These are phyloP conservation scores for Neoboletus subvelutipes DNA, from an alignment of 768 basidiomycete species.

Conservation along the genomic window DNA sequence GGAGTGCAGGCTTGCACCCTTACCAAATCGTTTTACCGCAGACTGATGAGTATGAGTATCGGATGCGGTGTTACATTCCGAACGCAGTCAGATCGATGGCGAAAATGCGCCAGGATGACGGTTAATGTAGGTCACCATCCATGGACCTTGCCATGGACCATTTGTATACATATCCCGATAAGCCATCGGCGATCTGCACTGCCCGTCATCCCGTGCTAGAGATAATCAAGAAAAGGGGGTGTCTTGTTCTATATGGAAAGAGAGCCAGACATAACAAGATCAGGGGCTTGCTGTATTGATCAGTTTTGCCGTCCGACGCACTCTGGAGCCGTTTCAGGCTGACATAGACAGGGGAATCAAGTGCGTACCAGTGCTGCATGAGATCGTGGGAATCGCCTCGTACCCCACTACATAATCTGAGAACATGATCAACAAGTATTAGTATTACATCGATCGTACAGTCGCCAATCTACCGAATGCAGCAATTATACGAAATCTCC, in stretches of 20 bases:
- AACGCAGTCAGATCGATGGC: not conserved
- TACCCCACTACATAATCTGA: not conserved
- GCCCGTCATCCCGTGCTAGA: not conserved
- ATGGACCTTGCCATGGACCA: too few relatives aligned
- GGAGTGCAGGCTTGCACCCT: not conserved
- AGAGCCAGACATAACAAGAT: not conserved
- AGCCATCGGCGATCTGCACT: not conserved
- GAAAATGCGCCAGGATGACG: not conserved
- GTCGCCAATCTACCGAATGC: not conserved
- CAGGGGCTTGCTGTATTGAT: not conserved
- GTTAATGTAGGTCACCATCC: too few relatives aligned
- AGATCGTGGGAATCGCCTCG: not conserved
- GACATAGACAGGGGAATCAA: not conserved
- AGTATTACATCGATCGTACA: not conserved
- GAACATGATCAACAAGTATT: not conserved
- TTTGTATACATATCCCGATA: not conserved
- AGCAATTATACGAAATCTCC: slow-evolving; percentile 28
- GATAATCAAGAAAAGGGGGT: not conserved
- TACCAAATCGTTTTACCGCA: not conserved
- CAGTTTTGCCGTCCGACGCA: not conserved
- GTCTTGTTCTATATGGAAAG: not conserved
- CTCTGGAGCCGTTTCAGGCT: slow-evolving; percentile 1
- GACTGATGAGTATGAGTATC: not conserved
- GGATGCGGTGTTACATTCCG: not conserved
- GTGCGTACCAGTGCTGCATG: not conserved